Evolutionary conservation across 768 basidiomycete species (phyloP).

Genomic region (Termitomyces sp.): DNA sequence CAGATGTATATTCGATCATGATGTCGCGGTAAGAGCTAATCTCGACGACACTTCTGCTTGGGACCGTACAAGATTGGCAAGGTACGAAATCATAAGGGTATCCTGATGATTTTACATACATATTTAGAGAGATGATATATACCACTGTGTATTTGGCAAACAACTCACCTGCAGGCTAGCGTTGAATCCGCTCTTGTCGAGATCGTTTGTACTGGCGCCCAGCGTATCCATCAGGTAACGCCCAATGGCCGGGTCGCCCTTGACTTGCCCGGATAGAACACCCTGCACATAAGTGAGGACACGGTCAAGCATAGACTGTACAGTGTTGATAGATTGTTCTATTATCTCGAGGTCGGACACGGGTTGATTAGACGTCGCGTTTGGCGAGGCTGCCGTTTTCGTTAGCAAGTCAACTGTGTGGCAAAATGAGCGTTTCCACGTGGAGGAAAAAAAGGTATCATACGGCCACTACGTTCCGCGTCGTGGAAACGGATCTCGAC

Average conservation of each 20-base stretch:
- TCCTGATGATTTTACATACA: conserved; percentile 46
- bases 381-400: conserved; percentile 39
- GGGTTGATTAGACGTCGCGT: conserved; percentile 46
- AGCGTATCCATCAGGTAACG: conserved; percentile 89
- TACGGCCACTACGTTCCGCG: conserved; percentile 81
- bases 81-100: conserved; percentile 90
- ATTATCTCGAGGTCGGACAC: conserved; percentile 72
- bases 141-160: conserved; percentile 1
- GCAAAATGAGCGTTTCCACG: background rate
- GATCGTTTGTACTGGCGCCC: conserved; percentile 61
- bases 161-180: conserved; percentile 62
- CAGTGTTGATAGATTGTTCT: conserved; percentile 63
- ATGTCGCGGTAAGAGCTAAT: conserved; percentile 65
- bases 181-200: conserved; percentile 73
- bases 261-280: conserved; percentile 71
- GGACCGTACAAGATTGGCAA: conserved; percentile 88
- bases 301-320: conserved; percentile 77
- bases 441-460: conserved; percentile 25
- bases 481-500: conserved; percentile 79
- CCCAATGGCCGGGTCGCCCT: conserved; percentile 83
- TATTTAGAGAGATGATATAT: conserved; percentile 27
- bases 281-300: conserved; percentile 81
- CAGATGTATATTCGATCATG: conserved; percentile 24
- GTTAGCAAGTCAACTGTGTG: conserved; percentile 70
- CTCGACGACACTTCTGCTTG: conserved; percentile 91